A percentile compares a stretch with the other conserved stretches of the same genome.
phyloP scores from a whole-genome alignment of 768 basidiomycete genomes.

The Amylocystis lapponica region DNA sequence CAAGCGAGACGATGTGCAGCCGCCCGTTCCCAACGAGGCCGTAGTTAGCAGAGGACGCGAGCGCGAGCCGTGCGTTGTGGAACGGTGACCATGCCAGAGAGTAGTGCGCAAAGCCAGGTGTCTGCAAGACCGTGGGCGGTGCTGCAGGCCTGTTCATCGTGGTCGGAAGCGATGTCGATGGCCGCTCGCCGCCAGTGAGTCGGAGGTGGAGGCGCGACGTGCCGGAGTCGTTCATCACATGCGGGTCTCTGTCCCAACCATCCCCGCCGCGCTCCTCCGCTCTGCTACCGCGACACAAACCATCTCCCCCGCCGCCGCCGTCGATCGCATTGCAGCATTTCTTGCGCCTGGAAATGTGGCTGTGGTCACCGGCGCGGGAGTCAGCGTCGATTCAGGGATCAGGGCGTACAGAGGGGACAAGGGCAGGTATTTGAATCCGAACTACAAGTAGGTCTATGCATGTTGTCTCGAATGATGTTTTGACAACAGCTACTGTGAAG shows the following conservation, averaged over 20 bases:
- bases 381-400: slow-evolving; percentile 94
- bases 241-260: slow-evolving; percentile 74
- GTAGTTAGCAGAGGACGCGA: slow-evolving; percentile 88
- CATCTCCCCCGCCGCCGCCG: slow-evolving; percentile 45
- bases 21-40: slow-evolving; percentile 94
- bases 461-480: background rate
- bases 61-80: slow-evolving; percentile 63
- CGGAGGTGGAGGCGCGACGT: no score
- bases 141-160: slow-evolving; percentile 29
- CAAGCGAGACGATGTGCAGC: slow-evolving; percentile 59
- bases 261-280: slow-evolving; percentile 52
- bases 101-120: slow-evolving; percentile 83
- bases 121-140: slow-evolving; percentile 52
- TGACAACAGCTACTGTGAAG: slow-evolving; percentile 23
- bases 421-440: slow-evolving; percentile 86
- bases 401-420: slow-evolving; percentile 87
- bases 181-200: no score
- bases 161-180: slow-evolving; percentile 6
- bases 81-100: slow-evolving; percentile 83
- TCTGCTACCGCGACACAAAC: slow-evolving; percentile 33
- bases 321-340: slow-evolving; percentile 59
- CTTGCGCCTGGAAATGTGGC: slow-evolving; percentile 64
- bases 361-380: slow-evolving; percentile 85
- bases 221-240: slow-evolving; percentile 33
- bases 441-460: slow-evolving; percentile 59